Evolutionary conservation across 2,329 filamentous ascomycete genomes (phyloP).

Genomic region (Clonostachys chloroleuca): DNA sequence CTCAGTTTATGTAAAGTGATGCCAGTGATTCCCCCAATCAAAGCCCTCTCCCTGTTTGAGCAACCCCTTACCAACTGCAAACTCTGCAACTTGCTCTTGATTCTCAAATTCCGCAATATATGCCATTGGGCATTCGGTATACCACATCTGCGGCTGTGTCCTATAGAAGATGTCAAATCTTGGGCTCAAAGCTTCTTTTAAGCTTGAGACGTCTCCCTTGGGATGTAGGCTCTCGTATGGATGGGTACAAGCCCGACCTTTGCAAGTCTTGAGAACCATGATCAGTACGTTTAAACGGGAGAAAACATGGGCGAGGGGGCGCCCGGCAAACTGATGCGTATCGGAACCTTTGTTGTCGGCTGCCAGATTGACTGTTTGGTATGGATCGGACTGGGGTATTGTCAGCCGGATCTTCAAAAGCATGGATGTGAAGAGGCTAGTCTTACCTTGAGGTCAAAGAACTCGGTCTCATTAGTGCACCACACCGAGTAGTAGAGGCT

Average conservation of each 20-base stretch:
- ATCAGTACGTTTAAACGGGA: slow-evolving; percentile 52
- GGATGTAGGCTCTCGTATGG: slow-evolving; percentile 55
- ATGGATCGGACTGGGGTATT: slow-evolving; percentile 11
- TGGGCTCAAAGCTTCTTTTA: slow-evolving; percentile 42
- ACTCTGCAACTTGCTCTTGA: too few relatives aligned
- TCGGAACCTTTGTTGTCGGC: not conserved
- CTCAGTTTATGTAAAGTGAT: too few relatives aligned
- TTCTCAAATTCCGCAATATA: slow-evolving; percentile 53
- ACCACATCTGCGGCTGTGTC: slow-evolving; percentile 41
- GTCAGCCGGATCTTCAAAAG: not conserved
- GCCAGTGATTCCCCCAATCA: too few relatives aligned
- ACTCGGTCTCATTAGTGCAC: slow-evolving; percentile 60
- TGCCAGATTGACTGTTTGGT: not conserved
- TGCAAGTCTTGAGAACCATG: slow-evolving; percentile 57
- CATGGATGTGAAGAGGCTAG: not conserved
- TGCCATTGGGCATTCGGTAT: slow-evolving; percentile 45
- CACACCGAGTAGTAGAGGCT: slow-evolving; percentile 60
- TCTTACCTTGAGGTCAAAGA: slow-evolving; percentile 49
- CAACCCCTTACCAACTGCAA: too few relatives aligned
- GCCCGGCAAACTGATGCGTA: not conserved
- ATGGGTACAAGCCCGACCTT: slow-evolving; percentile 40
- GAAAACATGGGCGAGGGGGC: slow-evolving; percentile 15
- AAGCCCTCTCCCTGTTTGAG: too few relatives aligned
- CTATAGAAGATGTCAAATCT: slow-evolving; percentile 48
- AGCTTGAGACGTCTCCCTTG: slow-evolving; percentile 38